Evolutionary conservation across 2,329 filamentous ascomycete species (phyloP), one percentile per base, ranked within the genome.

Genomic region (Aureobasidium pullulans): DNA sequence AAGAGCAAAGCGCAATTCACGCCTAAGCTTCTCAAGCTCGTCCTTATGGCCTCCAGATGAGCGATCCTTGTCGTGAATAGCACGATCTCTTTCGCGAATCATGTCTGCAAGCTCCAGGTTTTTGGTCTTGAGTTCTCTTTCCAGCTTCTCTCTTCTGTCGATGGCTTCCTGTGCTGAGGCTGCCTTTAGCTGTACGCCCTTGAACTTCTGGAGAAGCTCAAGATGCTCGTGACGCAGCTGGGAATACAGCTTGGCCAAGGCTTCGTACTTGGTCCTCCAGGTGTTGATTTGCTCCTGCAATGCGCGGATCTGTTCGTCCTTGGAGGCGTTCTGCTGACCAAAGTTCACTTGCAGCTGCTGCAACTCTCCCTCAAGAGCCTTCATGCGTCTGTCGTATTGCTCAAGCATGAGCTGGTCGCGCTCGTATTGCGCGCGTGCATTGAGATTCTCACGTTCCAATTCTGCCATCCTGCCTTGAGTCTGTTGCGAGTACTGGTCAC

Each of bases 81-180:
- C 94, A 64, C 94, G 85, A 70, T 99, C 94, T 66, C 94, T 84
- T 77, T 99, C 94, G 44, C 94, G 85, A 64, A 99, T 99, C 94
- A 99, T 97, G 72, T 97, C 91, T 34, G 94, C 94, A 62, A 99
- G 77, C 73, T 99, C 94, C n/a, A 99, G 79, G 71, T 99, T 99
- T 83, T 99, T 99, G 32, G 93, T 96, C 83, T 99, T 99, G 72
- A 99, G 88, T 76, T 99, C 94, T 36, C 93, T 88, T 77, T 97
- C 91, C 56, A 99, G 81, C 78, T 95, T 96, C 77, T 99, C 94
- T 8, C 93, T 87, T 66, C 84, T 86, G 60, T 97, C 94, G 64
- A 97, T 96, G 1, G 94, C 94, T 76, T 99, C 94, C 71, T 97
- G 93, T 0, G 94, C 94, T 5, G 92, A 97, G 15, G 93, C 91